Base-by-base conservation (phyloP, 306 rosid species). In the Sicyos edulis region DNA sequence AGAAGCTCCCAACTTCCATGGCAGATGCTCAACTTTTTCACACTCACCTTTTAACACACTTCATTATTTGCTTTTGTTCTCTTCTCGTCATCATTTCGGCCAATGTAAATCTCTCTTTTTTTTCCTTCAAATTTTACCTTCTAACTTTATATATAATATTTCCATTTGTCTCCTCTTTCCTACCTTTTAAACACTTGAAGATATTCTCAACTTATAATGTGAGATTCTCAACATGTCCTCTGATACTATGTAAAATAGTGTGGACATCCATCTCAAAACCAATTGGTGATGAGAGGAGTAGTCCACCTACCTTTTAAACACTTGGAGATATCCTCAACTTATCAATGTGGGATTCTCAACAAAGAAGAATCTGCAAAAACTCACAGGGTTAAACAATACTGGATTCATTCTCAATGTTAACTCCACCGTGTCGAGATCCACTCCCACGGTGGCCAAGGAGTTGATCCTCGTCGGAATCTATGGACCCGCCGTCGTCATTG, bases 401-500 rank as follows among this genome's bases (percentile, higher is more conserved):
- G 87, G 80, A 8, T 75, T 75, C 58, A 52, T 84, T 1, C 11
- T 32, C 0, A 77, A 71, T 75, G 83, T 71, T 24, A 84, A 81
- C 75, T 78, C 78, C 24, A 83, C 83, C 0, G 75, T 86, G 16
- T 58, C 95, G 0, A 76, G 89, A 61, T 82, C 88, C 11, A 85
- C 89, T 2, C 91, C 91, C 7, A 86, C 85, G 0, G 54, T 84
- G 8, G 85, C 76, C 3, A 62, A 50, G 15, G 78, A 82, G 15
- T 72, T 80, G 61, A 75, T 83, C 19, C 53, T 83, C 21, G 55
- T 76, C 14, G 84, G 84, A 34, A 80, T 88, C 32, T 82, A 80
- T 77, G 91, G 89, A 4, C 95, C 95, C 7, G 85, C 89, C 0
- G 79, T 76, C 4, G 83, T 80, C 49, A 67, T 88, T 66, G 89